phyloP scores from a whole-genome alignment of 2,329 filamentous ascomycete species.

The Colletotrichum sp. region DNA sequence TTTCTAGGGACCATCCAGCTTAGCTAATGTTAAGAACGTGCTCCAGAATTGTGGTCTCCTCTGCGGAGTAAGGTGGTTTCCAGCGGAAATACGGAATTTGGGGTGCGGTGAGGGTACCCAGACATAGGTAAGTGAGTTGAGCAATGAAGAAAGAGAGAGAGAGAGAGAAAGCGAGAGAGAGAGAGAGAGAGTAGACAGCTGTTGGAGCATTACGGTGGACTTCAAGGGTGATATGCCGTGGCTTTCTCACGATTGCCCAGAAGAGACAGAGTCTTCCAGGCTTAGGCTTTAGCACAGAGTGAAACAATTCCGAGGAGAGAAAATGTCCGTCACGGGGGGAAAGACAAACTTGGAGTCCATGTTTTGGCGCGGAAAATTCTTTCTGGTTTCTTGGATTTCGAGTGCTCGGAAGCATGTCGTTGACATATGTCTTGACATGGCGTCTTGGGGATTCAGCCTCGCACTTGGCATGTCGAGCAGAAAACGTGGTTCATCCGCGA shows the following conservation, averaged over 20 bases:
- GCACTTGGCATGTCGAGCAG: constrained; percentile 25
- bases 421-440: not conserved
- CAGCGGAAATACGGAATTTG: not conserved
- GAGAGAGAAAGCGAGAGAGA: too few relatives aligned
- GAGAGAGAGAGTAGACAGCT: not conserved
- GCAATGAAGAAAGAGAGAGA: not conserved
- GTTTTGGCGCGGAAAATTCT: not conserved
- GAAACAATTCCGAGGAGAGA: not conserved
- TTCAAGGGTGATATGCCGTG: not conserved
- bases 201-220: not conserved
- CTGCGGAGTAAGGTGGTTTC: not conserved
- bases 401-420: not conserved
- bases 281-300: not conserved
- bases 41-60: not conserved
- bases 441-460: constrained; percentile 25
- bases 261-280: not conserved
- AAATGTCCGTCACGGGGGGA: not conserved
- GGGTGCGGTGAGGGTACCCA: not conserved
- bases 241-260: not conserved
- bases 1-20: not conserved
- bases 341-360: not conserved
- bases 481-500: constrained; percentile 25
- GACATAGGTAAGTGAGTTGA: not conserved
- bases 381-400: not conserved
- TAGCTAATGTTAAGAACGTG: not conserved